Percentiles rank a stretch among this genome's conserved stretches.
These are phyloP conservation scores for Micractinium conductrix DNA, from an alignment of 139 green algal genomes.

Conservation along the genomic window DNA sequence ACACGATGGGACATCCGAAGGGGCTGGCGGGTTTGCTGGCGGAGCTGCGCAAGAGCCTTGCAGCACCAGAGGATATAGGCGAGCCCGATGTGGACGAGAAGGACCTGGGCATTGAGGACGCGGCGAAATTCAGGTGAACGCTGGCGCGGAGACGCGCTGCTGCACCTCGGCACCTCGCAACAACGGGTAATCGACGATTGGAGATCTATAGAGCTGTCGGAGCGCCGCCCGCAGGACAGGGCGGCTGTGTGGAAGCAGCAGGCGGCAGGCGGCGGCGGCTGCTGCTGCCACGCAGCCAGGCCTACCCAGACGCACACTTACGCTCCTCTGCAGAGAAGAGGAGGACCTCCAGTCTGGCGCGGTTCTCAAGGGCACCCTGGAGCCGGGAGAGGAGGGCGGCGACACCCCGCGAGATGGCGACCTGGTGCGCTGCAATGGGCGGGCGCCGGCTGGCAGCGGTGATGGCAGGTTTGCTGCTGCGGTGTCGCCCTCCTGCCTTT, in stretches of 20 bases:
- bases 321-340: constrained; percentile 29
- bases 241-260: neutral
- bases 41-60: constrained; percentile 4
- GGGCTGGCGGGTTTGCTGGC: constrained; percentile 15
- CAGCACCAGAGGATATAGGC: neutral
- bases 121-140: constrained; percentile 28
- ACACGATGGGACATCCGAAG: too few relatives aligned
- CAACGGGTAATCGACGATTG: too few relatives aligned
- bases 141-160: neutral
- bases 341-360: constrained; percentile 35
- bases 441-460: neutral
- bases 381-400: constrained; percentile 30
- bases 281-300: neutral
- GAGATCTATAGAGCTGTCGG: too few relatives aligned
- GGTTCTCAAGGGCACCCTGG: constrained; percentile 39
- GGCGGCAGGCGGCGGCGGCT: neutral
- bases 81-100: constrained; percentile 40
- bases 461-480: neutral
- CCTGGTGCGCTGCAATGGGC: constrained; percentile 11
- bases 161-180: too few relatives aligned
- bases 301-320: neutral
- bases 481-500: too few relatives aligned
- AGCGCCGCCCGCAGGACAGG: too few relatives aligned
- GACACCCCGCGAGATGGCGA: constrained; percentile 32
- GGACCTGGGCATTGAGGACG: constrained; percentile 29